These are phyloP conservation scores for Chaetomidium leptoderma DNA, from an alignment of 495 filamentous ascomycete genomes.

Conservation along the genomic window DNA sequence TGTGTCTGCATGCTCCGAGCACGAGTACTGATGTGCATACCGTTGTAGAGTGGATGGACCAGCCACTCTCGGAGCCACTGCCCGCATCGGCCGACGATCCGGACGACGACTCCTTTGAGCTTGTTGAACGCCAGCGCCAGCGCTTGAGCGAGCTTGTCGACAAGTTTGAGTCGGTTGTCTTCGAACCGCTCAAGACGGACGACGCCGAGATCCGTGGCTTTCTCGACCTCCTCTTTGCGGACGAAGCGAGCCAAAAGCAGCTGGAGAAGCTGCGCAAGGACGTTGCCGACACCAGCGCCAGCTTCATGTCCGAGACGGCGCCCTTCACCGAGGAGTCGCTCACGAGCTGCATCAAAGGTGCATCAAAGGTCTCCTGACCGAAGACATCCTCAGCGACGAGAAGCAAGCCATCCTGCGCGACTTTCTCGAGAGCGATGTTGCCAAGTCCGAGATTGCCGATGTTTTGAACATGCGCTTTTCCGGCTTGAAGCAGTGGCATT, in stretches of 20 bases:
- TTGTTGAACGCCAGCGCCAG: slow-evolving; percentile 43
- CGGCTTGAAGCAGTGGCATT: slow-evolving; percentile 56
- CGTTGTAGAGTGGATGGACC: slow-evolving; percentile 52
- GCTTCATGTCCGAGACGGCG: slow-evolving; percentile 19
- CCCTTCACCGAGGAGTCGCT: slow-evolving; percentile 33
- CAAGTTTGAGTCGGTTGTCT: slow-evolving; percentile 58
- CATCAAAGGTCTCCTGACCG: slow-evolving; percentile 54
- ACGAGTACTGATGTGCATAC: background rate
- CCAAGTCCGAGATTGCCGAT: slow-evolving; percentile 58
- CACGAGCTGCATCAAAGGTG: slow-evolving; percentile 45
- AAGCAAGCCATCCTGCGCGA: slow-evolving; percentile 57
- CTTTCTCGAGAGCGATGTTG: slow-evolving; percentile 53
- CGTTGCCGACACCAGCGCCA: slow-evolving; percentile 14
- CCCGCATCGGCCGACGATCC: slow-evolving; percentile 19
- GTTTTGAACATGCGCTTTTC: slow-evolving; percentile 66
- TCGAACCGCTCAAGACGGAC: slow-evolving; percentile 48
- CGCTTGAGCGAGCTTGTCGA: slow-evolving; percentile 48
- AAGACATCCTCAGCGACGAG: slow-evolving; percentile 58
- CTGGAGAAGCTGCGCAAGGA: slow-evolving; percentile 25
- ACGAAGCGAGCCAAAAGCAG: slow-evolving; percentile 35
- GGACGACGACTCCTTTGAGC: slow-evolving; percentile 31
- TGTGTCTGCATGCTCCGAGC: too few relatives aligned
- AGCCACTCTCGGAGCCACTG: slow-evolving; percentile 21
- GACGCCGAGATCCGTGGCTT: slow-evolving; percentile 45
- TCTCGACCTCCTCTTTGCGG: slow-evolving; percentile 50